These are phyloP conservation scores for Phellopilus nigrolimitatus DNA, from an alignment of 1,284 basidiomycete genomes.

Conservation along the genomic window DNA sequence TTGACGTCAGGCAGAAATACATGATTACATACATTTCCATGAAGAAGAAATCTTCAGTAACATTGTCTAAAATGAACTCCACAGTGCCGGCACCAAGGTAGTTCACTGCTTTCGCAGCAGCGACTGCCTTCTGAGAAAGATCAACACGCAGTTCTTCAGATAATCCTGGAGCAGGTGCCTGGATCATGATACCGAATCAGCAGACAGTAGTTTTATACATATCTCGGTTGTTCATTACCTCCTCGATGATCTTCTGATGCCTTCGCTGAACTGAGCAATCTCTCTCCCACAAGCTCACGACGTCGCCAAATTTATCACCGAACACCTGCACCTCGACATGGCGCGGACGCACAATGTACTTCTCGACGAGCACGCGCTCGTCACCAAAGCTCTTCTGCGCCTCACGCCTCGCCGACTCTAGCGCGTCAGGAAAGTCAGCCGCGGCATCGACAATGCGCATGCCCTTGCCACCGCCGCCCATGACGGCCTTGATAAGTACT, in stretches of 20 bases:
- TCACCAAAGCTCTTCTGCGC: constrained; percentile 85
- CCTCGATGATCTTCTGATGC: constrained; percentile 94
- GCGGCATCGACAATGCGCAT: constrained; percentile 82
- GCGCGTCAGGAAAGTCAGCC: constrained; percentile 69
- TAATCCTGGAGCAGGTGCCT: constrained; percentile 89
- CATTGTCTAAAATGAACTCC: constrained; percentile 92
- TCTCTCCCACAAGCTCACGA: constrained; percentile 87
- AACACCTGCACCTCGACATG: constrained; percentile 92
- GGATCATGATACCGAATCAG: constrained; percentile 13
- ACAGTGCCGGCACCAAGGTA: constrained; percentile 92
- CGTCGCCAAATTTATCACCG: constrained; percentile 71
- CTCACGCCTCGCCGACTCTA: constrained; percentile 84
- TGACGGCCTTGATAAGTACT: constrained; percentile 91
- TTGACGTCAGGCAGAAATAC: constrained; percentile 5
- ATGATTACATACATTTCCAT: constrained; percentile 77
- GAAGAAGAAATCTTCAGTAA: constrained; percentile 81
- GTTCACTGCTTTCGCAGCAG: constrained; percentile 85
- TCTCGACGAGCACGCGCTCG: constrained; percentile 81
- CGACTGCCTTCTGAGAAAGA: constrained; percentile 83
- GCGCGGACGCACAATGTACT: constrained; percentile 78
- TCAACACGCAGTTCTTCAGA: constrained; percentile 71
- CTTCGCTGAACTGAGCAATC: constrained; percentile 93
- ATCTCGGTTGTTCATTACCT: constrained; percentile 37
- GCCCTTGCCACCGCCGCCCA: constrained; percentile 95
- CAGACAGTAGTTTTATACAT: no score